Evolutionary conservation across 78 protist species (phyloP), one percentile per base, ranked within the genome.

Genomic region (Cavenderia fasciculata): DNA sequence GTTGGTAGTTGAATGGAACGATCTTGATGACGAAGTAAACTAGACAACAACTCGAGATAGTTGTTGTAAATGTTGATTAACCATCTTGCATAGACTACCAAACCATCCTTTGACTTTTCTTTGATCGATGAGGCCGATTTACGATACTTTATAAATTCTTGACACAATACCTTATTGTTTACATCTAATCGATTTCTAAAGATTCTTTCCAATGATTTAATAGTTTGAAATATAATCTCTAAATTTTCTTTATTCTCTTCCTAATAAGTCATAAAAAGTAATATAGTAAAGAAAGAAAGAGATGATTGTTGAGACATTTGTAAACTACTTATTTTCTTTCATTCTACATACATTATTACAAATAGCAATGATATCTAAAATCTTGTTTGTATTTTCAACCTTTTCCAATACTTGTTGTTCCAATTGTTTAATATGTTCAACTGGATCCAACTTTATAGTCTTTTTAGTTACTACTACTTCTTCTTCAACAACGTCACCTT

Each of bases 1-100:
- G 68, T 19, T 66, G 88, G 88, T 18, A 79, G 8, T 40, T 79
- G 88, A 66, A 79, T 79, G 8, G 88, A 79, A 66, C 77, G 78
- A 66, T 79, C 88, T 27, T 79, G 72, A 54, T 79, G 61, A 10
- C 57, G 19, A 3, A 79, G 19, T 18, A 79, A 79, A 29, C 41
- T 44, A n/a, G 36, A 23, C 27, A 78, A 36, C 12, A 79, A 40
- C 2, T 79, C 47, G 36, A 79, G 49, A 41, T 79, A 79, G 7
- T n/a, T 27, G 36, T 11, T 38, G 52, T 79, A 79, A n/a, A 79
- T 79, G 16, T 63, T 47, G 10, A 38, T 31, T 18, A 79, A 29
- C 88, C 88, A 79, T 33, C 49, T 29, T n/a, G 74, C 31, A 66
- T 52, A 79, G 4, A 66, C 12, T 23, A 14, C 52, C 4, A 77